Base-by-base conservation (phyloP, 768 basidiomycete genomes). In the Amanita pallidorosea region DNA sequence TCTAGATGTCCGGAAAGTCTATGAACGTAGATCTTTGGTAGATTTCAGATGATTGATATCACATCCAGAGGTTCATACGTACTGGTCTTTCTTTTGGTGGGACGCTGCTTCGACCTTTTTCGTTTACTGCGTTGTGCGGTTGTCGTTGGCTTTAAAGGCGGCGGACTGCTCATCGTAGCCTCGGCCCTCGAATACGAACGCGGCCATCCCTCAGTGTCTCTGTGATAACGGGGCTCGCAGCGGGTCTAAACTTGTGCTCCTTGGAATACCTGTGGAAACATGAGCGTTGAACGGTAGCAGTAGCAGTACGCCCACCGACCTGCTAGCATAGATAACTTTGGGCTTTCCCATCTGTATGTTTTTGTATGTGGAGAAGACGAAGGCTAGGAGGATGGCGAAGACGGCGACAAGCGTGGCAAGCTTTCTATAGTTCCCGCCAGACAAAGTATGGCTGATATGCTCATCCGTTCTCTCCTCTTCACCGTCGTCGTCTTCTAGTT, bases 151-250 rank as follows among this genome's bases (percentile, higher is more conserved):
- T 63, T 64, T 8, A n/a, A n/a, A n/a, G n/a, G n/a, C n/a, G 62
- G 53, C 2, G 22, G 48, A 4, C 60, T 51, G 15, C 51, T 55
- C 7, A 57, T 56, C 1, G 71, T 64, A 2, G 81, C 76, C 9
- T 65, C 64, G 1, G 85, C 88, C 1, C 90, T n/a, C 88, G 69
- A 35, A 93, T 58, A 7, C 80, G 72, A 7, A 78, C 64, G 4
- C 79, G 72, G 0, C 88, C 88, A 55, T 88, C 87, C 55, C 78
- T 77, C 54, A 92, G 66, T 17, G 69, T 74, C 60, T 91, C 86
- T 0, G 85, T 90, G 56, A 92, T 74, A 38, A 92, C 69, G 9
- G 90, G 88, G 53, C 85, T 89, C 5, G 89, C 88, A 9, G 90
- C 89, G 0, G 90, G 89, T 20, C 89, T 72, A 61, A 76, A 91